Base-by-base conservation (phyloP, 73 alveolate species). In the Paramecium sonneborni region DNA sequence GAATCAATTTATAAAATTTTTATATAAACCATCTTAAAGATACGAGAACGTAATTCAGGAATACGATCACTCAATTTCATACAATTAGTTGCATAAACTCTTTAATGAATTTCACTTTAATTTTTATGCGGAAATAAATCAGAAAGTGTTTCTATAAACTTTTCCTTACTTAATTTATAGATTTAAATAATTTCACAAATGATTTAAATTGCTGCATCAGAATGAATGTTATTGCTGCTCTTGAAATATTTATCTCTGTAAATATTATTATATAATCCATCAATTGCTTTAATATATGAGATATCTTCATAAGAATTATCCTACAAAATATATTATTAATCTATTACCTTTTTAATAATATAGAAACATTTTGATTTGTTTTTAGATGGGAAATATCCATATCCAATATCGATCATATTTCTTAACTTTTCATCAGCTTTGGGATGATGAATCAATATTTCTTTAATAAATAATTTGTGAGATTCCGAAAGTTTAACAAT, bases 101-200 rank as follows among this genome's bases (percentile, higher is more conserved):
- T 38, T 39, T 24, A 43, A 79, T 43, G 41, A 57, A 79, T 43
- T 11, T 79, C 90, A 46, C 55, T 79, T 62, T 39, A 21, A 79
- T 79, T 79, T 37, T 79, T 79, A 79, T 79, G 90, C 15, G 90
- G 90, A 12, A 79, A 79, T 24, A 43, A 14, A 23, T 79, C 90
- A 10, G 44, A 24, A 20, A 79, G 30, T 0, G 55, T 46, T 39
- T 79, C 90, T 21, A 79, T 11, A 14, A 79, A 46, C 23, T 79
- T 79, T 37, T 46, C 44, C 10, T 79, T 30, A 43, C 41, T 43
- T 79, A 79, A 32, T 24, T 79, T 79, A 34, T 79, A 79, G n/a
- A 79, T 79, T 23, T 39, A 23, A 46, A 38, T 39, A n/a, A 79
- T 79, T 44, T 79, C 90, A 24, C 41, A 39, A 24, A 79, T 79